A percentile compares a stretch with the other conserved stretches of the same genome.
These are phyloP conservation scores for Pelagomonas calceolata DNA, from an alignment of 108 stramenopile species.

Conservation along the genomic window DNA sequence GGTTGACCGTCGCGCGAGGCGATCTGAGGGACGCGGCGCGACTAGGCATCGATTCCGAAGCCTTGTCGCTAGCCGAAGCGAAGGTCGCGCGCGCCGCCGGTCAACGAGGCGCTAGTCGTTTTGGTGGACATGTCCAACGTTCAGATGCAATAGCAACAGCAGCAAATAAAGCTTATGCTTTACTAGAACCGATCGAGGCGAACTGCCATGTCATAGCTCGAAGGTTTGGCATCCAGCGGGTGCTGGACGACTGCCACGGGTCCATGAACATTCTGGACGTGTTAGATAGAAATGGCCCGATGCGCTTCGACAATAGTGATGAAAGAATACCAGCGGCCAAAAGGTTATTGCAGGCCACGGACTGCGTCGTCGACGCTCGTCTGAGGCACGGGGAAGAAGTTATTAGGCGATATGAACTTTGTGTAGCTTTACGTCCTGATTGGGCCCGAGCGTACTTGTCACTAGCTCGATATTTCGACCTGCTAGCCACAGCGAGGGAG, in stretches of 20 bases:
- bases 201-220: no score
- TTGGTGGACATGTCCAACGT: no score
- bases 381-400: constrained; percentile 58
- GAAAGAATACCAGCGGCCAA: constrained; percentile 25
- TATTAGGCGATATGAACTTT: constrained; percentile 46
- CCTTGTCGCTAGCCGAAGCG: not conserved
- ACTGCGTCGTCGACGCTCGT: constrained; percentile 63
- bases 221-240: no score
- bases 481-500: not conserved
- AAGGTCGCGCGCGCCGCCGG: not conserved
- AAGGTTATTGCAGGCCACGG: constrained; percentile 50
- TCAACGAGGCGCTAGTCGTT: no score
- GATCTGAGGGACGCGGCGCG: not conserved
- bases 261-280: not conserved
- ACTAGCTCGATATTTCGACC: not conserved
- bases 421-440: constrained; percentile 48
- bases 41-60: not conserved
- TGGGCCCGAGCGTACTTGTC: constrained; percentile 35
- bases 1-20: no score
- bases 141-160: not conserved
- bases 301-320: no score
- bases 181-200: not conserved
- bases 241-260: no score
- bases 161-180: not conserved
- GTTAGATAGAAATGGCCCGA: no score